Conservation (phyloP, 2,329 filamentous ascomycete genomes). For the Stachybotrys echinatus region DNA sequence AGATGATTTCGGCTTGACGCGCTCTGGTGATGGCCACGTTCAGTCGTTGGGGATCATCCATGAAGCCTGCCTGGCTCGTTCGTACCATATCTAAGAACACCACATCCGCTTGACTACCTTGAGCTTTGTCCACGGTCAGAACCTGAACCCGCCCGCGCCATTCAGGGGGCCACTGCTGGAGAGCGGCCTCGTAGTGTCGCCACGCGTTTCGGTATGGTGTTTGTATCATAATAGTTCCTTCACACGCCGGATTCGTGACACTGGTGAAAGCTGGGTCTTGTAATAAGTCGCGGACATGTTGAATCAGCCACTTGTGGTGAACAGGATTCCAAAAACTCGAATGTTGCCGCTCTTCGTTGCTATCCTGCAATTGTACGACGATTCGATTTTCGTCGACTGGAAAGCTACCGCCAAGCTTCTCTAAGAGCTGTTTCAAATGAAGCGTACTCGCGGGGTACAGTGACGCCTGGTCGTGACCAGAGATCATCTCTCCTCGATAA, state of each 20-base stretch:
- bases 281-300: conserved; percentile 23
- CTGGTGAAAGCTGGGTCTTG: conserved; percentile 24
- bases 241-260: conserved; percentile 12
- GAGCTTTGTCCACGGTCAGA: conserved; percentile 38
- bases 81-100: conserved; percentile 42
- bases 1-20: conserved; percentile 36
- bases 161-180: conserved; percentile 18
- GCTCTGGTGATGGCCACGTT: conserved; percentile 42
- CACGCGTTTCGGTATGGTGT: conserved; percentile 36
- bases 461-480: conserved; percentile 14
- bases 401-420: conserved; percentile 12
- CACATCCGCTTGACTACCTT: conserved; percentile 42
- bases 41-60: conserved; percentile 37
- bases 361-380: conserved; percentile 22
- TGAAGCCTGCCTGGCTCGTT: conserved; percentile 30
- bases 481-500: conserved; percentile 32
- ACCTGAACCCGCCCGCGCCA: conserved; percentile 28
- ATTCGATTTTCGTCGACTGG: conserved; percentile 28
- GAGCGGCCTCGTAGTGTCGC: conserved; percentile 24
- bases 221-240: conserved; percentile 36
- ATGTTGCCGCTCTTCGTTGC: conserved; percentile 18
- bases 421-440: conserved; percentile 23
- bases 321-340: conserved; percentile 34
- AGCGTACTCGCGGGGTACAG: conserved; percentile 20
- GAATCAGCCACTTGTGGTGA: conserved; percentile 31